Base-by-base conservation (phyloP, 208 protist species). In the Trypanosoma conorhini region DNA sequence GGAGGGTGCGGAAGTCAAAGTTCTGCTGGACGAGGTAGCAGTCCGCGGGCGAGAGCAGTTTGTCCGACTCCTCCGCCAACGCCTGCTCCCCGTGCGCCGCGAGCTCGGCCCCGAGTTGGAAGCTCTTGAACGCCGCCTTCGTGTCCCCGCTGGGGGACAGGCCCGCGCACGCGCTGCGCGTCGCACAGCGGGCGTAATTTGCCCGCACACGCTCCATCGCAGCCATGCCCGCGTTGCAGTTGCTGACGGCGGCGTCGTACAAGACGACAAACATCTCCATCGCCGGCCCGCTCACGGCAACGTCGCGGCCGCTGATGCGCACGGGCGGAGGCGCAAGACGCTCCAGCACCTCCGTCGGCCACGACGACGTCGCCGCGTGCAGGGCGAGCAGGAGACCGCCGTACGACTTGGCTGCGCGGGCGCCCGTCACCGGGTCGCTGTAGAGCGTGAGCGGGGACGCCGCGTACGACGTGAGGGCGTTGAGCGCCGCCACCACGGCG, bases 261-360 rank as follows among this genome's bases (percentile, higher is more conserved):
- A 90, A 65, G 19, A 91, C 74, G 30, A 89, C 58, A 33, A 88
- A 77, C 15, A 77, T 67, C 74, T 93, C 88, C 40, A 76, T 76
- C 55, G 54, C 69, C 8, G 82, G 66, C 21, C 85, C 54, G 52
- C 77, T 50, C 55, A 79, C 51, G 44, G 74, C 28, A 19, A 80
- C 24, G 0, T 55, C 10, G 26, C 52, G 42, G 0, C 42, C 52
- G 9, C 51, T 51, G n/a, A 54, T 61, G 19, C 5, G 22, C 28
- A 77, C 72, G 10, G 81, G 61, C 0, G 84, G 70, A 19, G 67
- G 24, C 15, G 58, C 30, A 0, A 92, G 64, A 38, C 63, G 70
- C 48, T 81, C 74, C 60, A 72, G 74, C 38, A 89, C 13, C 2
- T 62, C 75, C 13, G 67, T 40, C 31, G 88, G 88, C 88, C 88